phyloP scores from a whole-genome alignment of 2,329 filamentous ascomycete genomes.

The Aaosphaeria arxii region DNA sequence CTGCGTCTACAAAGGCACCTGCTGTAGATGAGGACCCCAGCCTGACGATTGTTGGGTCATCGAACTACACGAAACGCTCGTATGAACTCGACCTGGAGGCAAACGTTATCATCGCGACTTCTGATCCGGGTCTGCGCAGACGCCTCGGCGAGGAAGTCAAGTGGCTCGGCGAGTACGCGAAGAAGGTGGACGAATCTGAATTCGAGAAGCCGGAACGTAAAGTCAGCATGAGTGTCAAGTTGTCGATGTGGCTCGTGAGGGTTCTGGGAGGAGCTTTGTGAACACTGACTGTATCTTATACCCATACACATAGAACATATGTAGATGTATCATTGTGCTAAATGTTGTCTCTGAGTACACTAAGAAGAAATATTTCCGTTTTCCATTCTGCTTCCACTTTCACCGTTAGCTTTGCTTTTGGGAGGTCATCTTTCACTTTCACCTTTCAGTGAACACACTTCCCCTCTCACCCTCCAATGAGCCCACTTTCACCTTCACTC shows the following conservation, averaged over 20 bases:
- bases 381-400: too few relatives aligned
- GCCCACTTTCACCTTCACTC: too few relatives aligned
- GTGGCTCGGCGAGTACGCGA: constrained; percentile 75
- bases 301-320: too few relatives aligned
- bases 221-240: constrained; percentile 77
- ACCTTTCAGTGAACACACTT: too few relatives aligned
- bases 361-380: too few relatives aligned
- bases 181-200: constrained; percentile 68
- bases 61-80: constrained; percentile 92
- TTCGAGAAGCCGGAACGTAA: constrained; percentile 77
- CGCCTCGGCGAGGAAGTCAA: constrained; percentile 75
- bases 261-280: constrained; percentile 83
- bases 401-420: too few relatives aligned
- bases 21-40: constrained; percentile 58
- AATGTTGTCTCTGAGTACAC: too few relatives aligned
- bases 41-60: constrained; percentile 82
- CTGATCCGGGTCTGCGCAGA: constrained; percentile 67
- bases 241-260: constrained; percentile 93
- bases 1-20: not conserved
- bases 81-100: constrained; percentile 91
- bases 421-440: too few relatives aligned
- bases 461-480: too few relatives aligned
- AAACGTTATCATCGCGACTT: constrained; percentile 81
- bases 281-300: not conserved
- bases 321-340: too few relatives aligned